Base-by-base conservation (phyloP, 2,329 filamentous ascomycete genomes). In the Talaromyces sp. region DNA sequence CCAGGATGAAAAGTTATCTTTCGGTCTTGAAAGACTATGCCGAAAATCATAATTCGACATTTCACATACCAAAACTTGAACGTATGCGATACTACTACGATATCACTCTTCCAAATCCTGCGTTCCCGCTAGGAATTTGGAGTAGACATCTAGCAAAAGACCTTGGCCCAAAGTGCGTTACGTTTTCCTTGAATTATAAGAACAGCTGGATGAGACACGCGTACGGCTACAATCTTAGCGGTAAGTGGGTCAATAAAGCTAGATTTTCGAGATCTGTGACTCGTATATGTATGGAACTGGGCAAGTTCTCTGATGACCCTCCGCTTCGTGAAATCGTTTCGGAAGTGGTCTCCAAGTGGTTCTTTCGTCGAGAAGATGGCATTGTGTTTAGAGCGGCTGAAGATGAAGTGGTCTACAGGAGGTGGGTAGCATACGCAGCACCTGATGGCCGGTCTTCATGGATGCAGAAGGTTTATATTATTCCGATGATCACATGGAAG, bases 201-300 rank as follows among this genome's bases (percentile, higher is more conserved):
- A 24, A 41, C 35, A 43, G 37, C 14, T 9, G 22, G 33, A 56
- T 56, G 52, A 35, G 31, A 56, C n/a, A 3, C 4, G 7, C 8
- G 27, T 19, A 47, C 45, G 27, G 27, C 49, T 52, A 33, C 10
- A 59, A 19, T 0, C 39, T 59, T 3, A 43, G n/a, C 3, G 73
- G 71, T 0, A 11, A 45, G 0, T 83, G 81, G 80, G 74, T 82
- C 16, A 27, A 68, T 3, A 31, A 13, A 1, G 50, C 74, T 0
- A 64, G 68, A 0, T 66, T 83, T 35, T 73, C 77, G 0, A 3
- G 64, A 0, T 77, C 74, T 7, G 72, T 83, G 14, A 69, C 70
- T 2, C 75, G 79, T 56, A 68, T 86, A 1, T 69, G 72, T 27
- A 72, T 84, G 4, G 81, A 84, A 47, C 70, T 84, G 14, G 84